These are phyloP conservation scores for Calonectria pseudoturangicola DNA, from an alignment of 2,329 filamentous ascomycete genomes.

Conservation along the genomic window DNA sequence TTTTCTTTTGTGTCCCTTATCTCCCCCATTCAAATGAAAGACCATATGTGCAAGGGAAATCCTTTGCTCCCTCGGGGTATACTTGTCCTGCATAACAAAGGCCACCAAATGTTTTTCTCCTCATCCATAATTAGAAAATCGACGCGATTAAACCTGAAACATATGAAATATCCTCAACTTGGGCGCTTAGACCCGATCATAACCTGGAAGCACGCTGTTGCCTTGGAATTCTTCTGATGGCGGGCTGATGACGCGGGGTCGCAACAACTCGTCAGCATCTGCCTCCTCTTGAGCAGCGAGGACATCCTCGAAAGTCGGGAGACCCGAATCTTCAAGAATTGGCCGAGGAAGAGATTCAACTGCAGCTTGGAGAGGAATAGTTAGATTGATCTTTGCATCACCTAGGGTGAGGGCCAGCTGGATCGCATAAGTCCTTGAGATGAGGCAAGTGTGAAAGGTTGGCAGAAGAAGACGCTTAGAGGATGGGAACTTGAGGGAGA, in stretches of 20 bases:
- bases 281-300: constrained; percentile 32
- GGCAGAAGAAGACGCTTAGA: constrained; percentile 21
- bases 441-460: constrained; percentile 33
- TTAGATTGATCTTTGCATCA: constrained; percentile 18
- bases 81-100: background rate
- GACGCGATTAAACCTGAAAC: background rate
- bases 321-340: background rate
- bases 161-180: background rate
- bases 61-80: constrained; percentile 5
- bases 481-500: constrained; percentile 23
- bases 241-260: constrained; percentile 28
- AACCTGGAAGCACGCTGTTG: constrained; percentile 7
- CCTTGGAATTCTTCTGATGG: constrained; percentile 1
- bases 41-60: background rate
- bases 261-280: constrained; percentile 26
- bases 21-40: constrained; percentile 10
- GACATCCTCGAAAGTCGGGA: constrained; percentile 29
- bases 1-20: background rate
- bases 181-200: background rate
- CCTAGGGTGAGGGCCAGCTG: constrained; percentile 10
- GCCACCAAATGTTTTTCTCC: background rate
- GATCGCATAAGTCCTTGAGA: constrained; percentile 33
- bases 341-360: constrained; percentile 21
- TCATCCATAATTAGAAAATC: background rate
- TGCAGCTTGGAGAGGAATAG: constrained; percentile 23